Evolutionary conservation across 208 protist species (phyloP).

Genomic region (Trypanosoma cruzi): DNA sequence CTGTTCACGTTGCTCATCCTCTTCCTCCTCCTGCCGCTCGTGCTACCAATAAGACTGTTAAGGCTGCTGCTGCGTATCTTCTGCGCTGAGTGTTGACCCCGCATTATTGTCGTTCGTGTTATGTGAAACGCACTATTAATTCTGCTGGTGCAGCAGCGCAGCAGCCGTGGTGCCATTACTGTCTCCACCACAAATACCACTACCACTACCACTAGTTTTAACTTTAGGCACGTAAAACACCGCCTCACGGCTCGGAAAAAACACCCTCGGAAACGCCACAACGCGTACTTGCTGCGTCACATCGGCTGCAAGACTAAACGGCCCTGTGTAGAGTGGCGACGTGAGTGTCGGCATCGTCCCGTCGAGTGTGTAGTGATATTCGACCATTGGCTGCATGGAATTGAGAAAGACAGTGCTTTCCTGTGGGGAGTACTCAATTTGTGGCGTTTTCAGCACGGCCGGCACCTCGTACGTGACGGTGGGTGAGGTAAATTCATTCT

Average conservation of each 20-base stretch:
- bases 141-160: background rate
- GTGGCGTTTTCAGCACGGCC: slow-evolving; percentile 32
- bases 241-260: slow-evolving; percentile 38
- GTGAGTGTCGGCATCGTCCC: slow-evolving; percentile 33
- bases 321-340: slow-evolving; percentile 23
- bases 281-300: slow-evolving; percentile 26
- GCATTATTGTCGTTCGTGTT: slow-evolving; percentile 16
- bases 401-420: slow-evolving; percentile 27
- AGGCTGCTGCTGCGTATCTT: background rate
- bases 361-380: slow-evolving; percentile 55
- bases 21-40: background rate
- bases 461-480: slow-evolving; percentile 29
- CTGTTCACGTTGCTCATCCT: background rate
- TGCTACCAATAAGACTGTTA: background rate
- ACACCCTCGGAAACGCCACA: slow-evolving; percentile 36
- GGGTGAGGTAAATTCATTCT: slow-evolving; percentile 20
- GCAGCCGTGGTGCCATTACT: background rate
- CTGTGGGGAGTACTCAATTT: slow-evolving; percentile 26
- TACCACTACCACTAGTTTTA: background rate
- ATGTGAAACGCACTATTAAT: slow-evolving; percentile 16
- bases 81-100: background rate
- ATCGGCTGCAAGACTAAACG: slow-evolving; percentile 13
- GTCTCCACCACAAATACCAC: background rate
- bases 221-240: slow-evolving; percentile 25
- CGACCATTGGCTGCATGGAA: slow-evolving; percentile 22